Evolutionary conservation across 2,329 filamentous ascomycete species (phyloP).

Genomic region (Diplocarpon mali): DNA sequence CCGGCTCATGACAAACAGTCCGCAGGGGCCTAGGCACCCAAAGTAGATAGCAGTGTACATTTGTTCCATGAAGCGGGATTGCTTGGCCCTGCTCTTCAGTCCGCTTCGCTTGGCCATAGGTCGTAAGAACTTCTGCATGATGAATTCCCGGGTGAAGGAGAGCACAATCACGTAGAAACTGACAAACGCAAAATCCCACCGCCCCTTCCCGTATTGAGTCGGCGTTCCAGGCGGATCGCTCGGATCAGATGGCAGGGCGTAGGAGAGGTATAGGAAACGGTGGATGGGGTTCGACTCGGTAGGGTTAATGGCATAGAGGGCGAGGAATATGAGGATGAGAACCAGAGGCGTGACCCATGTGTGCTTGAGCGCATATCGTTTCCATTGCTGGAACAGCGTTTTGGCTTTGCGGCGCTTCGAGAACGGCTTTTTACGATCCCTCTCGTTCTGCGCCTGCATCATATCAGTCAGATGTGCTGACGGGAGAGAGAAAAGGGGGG

Average conservation of each 20-base stretch:
- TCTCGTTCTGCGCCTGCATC: slow-evolving; percentile 22
- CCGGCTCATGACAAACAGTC: slow-evolving; percentile 80
- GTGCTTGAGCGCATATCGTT: slow-evolving; percentile 38
- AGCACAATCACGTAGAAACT: slow-evolving; percentile 81
- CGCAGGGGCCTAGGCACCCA: slow-evolving; percentile 66
- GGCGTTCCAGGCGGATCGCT: slow-evolving; percentile 31
- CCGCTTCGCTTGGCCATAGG: slow-evolving; percentile 62
- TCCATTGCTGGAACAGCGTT: slow-evolving; percentile 37
- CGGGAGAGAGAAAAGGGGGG: not conserved
- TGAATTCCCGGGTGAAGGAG: slow-evolving; percentile 87
- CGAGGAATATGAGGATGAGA: slow-evolving; percentile 51
- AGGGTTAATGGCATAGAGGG: slow-evolving; percentile 65
- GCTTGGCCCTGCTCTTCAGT: slow-evolving; percentile 64
- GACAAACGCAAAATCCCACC: slow-evolving; percentile 76
- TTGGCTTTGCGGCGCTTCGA: slow-evolving; percentile 27
- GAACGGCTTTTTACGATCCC: slow-evolving; percentile 25
- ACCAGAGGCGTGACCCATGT: slow-evolving; percentile 57
- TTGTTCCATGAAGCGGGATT: slow-evolving; percentile 91
- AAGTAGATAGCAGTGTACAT: slow-evolving; percentile 92
- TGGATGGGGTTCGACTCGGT: slow-evolving; percentile 67
- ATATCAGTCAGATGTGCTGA: slow-evolving; percentile 10
- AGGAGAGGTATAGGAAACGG: slow-evolving; percentile 82
- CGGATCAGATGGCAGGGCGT: slow-evolving; percentile 48
- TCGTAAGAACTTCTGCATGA: slow-evolving; percentile 82
- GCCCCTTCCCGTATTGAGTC: slow-evolving; percentile 79